Conservation (phyloP, 2,329 filamentous ascomycete genomes). For the Xylariaceae sp. region DNA sequence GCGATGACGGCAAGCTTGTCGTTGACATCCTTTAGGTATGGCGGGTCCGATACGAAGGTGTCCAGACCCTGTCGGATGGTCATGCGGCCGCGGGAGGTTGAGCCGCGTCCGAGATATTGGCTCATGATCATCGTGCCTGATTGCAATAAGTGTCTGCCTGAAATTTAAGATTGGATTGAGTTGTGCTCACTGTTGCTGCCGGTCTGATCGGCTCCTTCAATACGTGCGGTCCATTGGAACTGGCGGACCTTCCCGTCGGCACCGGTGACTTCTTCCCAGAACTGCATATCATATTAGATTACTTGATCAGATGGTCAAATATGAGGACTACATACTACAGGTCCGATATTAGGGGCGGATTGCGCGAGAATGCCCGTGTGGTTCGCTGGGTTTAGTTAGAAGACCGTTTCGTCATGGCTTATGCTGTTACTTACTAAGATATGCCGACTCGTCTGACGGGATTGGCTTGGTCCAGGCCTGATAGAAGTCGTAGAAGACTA, state of each 20-base stretch:
- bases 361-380: slow-evolving; percentile 65
- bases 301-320: neutral
- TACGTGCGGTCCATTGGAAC: slow-evolving; percentile 70
- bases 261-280: slow-evolving; percentile 64
- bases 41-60: slow-evolving; percentile 64
- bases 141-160: slow-evolving; percentile 26
- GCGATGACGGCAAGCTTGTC: slow-evolving; percentile 67
- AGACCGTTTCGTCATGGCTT: neutral
- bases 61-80: slow-evolving; percentile 64
- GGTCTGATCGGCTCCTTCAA: slow-evolving; percentile 58
- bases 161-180: neutral
- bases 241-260: slow-evolving; percentile 66
- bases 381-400: slow-evolving; percentile 31
- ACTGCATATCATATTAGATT: slow-evolving; percentile 30
- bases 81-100: slow-evolving; percentile 65
- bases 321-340: slow-evolving; percentile 49
- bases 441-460: slow-evolving; percentile 49
- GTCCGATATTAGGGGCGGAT: slow-evolving; percentile 69
- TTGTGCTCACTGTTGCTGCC: slow-evolving; percentile 40
- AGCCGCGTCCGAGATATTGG: slow-evolving; percentile 69
- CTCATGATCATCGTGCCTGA: slow-evolving; percentile 57
- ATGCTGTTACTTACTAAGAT: slow-evolving; percentile 49
- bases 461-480: slow-evolving; percentile 61
- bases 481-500: slow-evolving; percentile 71
- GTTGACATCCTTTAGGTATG: slow-evolving; percentile 63